Base-by-base conservation (phyloP, 345 rosid species). In the Dovyalis caffra region DNA sequence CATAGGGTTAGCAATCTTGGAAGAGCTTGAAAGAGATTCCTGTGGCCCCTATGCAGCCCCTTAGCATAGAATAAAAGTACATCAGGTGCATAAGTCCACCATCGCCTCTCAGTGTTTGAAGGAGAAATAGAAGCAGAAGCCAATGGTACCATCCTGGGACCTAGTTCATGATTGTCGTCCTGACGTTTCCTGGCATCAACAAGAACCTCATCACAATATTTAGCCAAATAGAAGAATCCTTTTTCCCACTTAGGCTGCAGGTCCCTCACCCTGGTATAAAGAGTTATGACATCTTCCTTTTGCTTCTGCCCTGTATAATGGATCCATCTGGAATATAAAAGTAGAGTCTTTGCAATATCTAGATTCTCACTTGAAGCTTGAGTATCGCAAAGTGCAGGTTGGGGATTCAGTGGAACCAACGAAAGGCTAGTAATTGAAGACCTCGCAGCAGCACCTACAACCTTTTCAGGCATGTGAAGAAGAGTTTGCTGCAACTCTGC, bases 31-130 rank as follows among this genome's bases (percentile, higher is more conserved):
- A 93, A 93, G 80, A 95, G 98, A 84, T 90, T 84, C 83, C 83
- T 91, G 87, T 93, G 97, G 68, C 99, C 99, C 72, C 90, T 89
- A 79, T 93, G 97, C 75, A 95, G 91, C 76, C 93, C 99, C 86
- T 90, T 92, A 18, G 98, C 98, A 84, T 95, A 95, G 84, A 85
- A 95, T 79, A 87, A 77, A 65, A 93, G 82, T 35, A 90, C 98
- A 69, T 93, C 94, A 76, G 91, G 90, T 28, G 93, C 76, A 83
- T 89, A 77, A 76, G 66, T 84, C 94, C 97, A 95, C 90, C 96
- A 94, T 74, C 63, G 75, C 79, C 88, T 91, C 81, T 95, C 99
- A 73, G 79, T 75, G 77, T 77, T 79, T 35, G 80, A 79, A 64
- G 87, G 68, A 74, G 74, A 77, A 73, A 78, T 63, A 74, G 49